Evolutionary conservation across 2,329 filamentous ascomycete genomes (phyloP).

Genomic region (Boeremia lycopersici): DNA sequence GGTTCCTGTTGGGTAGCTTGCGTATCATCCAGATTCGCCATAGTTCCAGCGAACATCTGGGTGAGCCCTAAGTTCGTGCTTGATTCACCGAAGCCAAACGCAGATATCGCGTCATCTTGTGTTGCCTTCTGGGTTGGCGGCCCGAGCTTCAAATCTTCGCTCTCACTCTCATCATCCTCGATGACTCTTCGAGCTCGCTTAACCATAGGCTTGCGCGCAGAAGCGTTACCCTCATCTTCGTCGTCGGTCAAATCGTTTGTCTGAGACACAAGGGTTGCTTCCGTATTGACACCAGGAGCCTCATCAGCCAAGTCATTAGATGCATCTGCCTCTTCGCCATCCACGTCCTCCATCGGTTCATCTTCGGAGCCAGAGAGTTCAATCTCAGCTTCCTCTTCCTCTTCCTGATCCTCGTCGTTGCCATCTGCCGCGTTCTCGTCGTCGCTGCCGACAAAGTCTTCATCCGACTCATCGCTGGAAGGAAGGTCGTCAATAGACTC

Average conservation of each 20-base stretch:
- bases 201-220: constrained; percentile 56
- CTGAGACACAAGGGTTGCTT: constrained; percentile 14
- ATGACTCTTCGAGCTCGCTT: constrained; percentile 63
- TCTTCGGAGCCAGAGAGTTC: constrained; percentile 38
- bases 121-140: constrained; percentile 32
- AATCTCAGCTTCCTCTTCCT: constrained; percentile 33
- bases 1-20: constrained; percentile 38
- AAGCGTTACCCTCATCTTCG: constrained; percentile 54
- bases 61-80: constrained; percentile 70
- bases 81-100: constrained; percentile 49
- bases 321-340: constrained; percentile 4
- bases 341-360: constrained; percentile 34
- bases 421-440: constrained; percentile 52
- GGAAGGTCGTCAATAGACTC: constrained; percentile 52
- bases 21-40: constrained; percentile 67
- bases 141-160: constrained; percentile 19
- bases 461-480: constrained; percentile 63
- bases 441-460: constrained; percentile 55
- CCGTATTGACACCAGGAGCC: constrained; percentile 47
- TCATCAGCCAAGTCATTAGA: constrained; percentile 43
- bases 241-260: constrained; percentile 49
- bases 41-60: constrained; percentile 88
- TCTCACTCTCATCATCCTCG: constrained; percentile 62
- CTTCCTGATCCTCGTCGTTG: constrained; percentile 46
- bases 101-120: constrained; percentile 43